A percentile compares a stretch with the other conserved stretches of the same genome.
Evolutionary conservation across 2,329 filamentous ascomycete genomes (phyloP).

Genomic region (Pseudopyrenochaeta lycopersici): DNA sequence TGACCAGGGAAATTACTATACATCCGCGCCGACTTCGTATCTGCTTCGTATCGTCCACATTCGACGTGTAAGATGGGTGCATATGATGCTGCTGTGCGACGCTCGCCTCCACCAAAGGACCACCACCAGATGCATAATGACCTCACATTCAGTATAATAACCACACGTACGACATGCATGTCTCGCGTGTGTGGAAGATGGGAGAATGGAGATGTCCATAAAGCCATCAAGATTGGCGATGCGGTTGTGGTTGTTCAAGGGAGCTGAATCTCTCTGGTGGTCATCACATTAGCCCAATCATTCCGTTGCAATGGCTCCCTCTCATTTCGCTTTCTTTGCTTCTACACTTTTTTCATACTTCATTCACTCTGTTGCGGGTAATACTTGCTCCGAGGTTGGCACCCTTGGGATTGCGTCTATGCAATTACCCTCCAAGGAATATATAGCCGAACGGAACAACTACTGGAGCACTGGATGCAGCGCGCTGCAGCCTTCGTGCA

Average conservation of each 20-base stretch:
- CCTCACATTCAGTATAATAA: not conserved
- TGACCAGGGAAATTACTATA: not conserved
- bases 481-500: constrained; percentile 37
- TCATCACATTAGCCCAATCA: not conserved
- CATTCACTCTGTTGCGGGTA: constrained; percentile 6
- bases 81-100: not conserved
- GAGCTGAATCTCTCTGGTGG: not conserved
- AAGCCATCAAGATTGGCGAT: not conserved
- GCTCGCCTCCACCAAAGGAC: not conserved
- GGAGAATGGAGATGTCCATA: not conserved
- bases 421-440: constrained; percentile 14
- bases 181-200: not conserved
- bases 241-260: not conserved
- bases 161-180: not conserved
- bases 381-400: constrained; percentile 27
- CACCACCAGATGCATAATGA: not conserved
- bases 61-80: not conserved
- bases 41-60: not conserved
- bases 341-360: constrained; percentile 13
- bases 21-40: not conserved
- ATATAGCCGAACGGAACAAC: constrained; percentile 26
- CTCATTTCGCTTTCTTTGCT: constrained; percentile 5
- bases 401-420: constrained; percentile 17
- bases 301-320: constrained; percentile 3
- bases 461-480: constrained; percentile 39